Percentiles rank a stretch among this genome's conserved stretches.
Evolutionary conservation across 2,329 filamentous ascomycete species (phyloP).

Genomic region (Aspergillus latus): DNA sequence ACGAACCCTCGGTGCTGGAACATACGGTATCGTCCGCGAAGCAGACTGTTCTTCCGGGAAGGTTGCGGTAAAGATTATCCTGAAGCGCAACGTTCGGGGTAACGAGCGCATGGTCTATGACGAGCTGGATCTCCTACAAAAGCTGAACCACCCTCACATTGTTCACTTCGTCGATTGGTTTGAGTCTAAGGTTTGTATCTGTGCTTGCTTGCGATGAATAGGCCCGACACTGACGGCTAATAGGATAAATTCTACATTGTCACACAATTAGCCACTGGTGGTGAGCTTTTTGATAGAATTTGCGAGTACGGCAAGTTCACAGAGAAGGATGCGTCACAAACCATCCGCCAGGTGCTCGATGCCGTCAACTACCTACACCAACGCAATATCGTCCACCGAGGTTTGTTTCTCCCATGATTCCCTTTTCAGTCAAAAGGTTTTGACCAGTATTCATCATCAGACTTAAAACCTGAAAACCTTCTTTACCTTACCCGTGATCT

Average conservation of each 20-base stretch:
- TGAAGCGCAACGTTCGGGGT: constrained; percentile 98
- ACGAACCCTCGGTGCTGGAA: constrained; percentile 89
- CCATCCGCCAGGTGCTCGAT: constrained; percentile 87
- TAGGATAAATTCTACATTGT: constrained; percentile 99
- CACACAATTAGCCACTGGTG: constrained; percentile 90
- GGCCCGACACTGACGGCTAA: constrained; percentile 13
- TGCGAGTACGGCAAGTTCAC: constrained; percentile 98
- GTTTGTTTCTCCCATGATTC: constrained; percentile 48
- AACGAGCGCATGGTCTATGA: constrained; percentile 99
- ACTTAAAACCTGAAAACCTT: constrained; percentile 96
- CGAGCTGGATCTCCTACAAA: constrained; percentile 90
- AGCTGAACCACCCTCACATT: constrained; percentile 89
- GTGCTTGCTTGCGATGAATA: background rate
- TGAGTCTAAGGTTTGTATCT: constrained; percentile 77
- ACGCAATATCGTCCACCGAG: constrained; percentile 94
- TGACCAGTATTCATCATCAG: constrained; percentile 47
- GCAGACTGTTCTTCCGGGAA: constrained; percentile 78
- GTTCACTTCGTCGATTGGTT: constrained; percentile 99
- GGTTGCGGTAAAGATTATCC: constrained; percentile 96
- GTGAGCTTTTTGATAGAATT: constrained; percentile 96
- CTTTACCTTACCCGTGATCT: constrained; percentile 80
- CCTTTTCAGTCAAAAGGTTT: background rate
- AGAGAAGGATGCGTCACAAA: constrained; percentile 94
- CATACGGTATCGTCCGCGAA: constrained; percentile 97
- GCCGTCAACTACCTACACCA: constrained; percentile 93